Conservation (phyloP, 176 grass and related monocot genomes). For the Thalia dealbata region DNA sequence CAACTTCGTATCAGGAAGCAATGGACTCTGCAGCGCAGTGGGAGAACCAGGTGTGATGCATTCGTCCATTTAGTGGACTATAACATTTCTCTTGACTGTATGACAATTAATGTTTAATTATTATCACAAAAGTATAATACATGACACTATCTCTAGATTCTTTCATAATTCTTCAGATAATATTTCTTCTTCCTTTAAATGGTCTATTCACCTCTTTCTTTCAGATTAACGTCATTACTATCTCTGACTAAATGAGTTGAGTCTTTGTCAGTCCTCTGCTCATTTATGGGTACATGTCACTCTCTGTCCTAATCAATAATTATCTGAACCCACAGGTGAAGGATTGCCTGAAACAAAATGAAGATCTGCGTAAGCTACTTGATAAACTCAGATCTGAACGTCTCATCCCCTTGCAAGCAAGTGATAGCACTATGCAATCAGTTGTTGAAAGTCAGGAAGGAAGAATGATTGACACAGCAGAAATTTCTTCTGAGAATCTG, state of each 20-base stretch:
- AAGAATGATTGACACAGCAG: conserved; percentile 27
- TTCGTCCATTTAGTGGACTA: background rate
- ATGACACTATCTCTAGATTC: background rate
- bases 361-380: conserved; percentile 53
- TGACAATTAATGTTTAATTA: background rate
- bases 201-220: no score
- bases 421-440: conserved; percentile 26
- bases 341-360: conserved; percentile 87
- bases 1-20: conserved; percentile 58
- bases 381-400: conserved; percentile 74
- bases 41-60: conserved; percentile 64
- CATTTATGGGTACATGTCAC: no score
- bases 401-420: conserved; percentile 31
- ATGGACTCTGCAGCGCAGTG: conserved; percentile 56
- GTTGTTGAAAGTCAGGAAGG: conserved; percentile 40
- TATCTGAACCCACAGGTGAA: conserved; percentile 52
- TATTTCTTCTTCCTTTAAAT: background rate
- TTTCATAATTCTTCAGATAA: background rate
- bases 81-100: background rate
- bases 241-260: no score
- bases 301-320: background rate
- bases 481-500: conserved; percentile 42
- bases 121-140: background rate
- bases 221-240: no score
- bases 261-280: no score